These are phyloP conservation scores for Mrakia hoshinonis DNA, from an alignment of 768 basidiomycete species.

Conservation along the genomic window DNA sequence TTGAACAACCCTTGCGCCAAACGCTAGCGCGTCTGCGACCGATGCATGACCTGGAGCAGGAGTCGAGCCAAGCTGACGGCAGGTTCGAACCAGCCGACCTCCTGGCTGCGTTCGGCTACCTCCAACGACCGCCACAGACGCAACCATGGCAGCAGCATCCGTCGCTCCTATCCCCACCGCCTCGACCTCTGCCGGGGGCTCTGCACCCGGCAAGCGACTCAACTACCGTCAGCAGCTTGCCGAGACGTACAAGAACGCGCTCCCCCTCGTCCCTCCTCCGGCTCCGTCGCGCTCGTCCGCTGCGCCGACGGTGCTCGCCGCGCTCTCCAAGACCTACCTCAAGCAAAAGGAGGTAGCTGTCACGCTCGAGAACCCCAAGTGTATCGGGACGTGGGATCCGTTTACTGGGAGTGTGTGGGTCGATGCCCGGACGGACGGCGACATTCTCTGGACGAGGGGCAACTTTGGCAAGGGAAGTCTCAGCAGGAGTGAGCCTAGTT, in stretches of 20 bases:
- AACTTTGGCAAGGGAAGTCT: constrained; percentile 97
- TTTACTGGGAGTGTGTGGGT: constrained; percentile 85
- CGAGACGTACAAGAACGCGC: constrained; percentile 11
- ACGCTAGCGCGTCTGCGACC: too few relatives aligned
- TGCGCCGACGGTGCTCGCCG: not conserved
- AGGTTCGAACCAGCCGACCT: not conserved
- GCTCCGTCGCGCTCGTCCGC: not conserved
- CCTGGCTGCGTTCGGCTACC: not conserved
- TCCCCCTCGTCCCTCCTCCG: constrained; percentile 22
- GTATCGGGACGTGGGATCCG: constrained; percentile 66
- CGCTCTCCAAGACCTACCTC: not conserved
- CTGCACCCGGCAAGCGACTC: not conserved
- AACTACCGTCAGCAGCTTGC: constrained; percentile 1
- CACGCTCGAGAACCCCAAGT: constrained; percentile 51
- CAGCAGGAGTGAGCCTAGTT: constrained; percentile 88
- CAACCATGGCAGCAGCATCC: not conserved
- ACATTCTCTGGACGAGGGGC: constrained; percentile 72
- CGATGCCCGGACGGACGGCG: constrained; percentile 53
- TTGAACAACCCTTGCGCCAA: too few relatives aligned
- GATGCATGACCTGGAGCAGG: too few relatives aligned
- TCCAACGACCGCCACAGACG: not conserved
- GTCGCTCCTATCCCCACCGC: not conserved
- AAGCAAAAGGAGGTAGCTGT: not conserved
- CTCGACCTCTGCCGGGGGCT: not conserved
- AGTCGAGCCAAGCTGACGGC: not conserved